Evolutionary conservation across 495 filamentous ascomycete species (phyloP).

Genomic region (Hypoxylon subgilvum): DNA sequence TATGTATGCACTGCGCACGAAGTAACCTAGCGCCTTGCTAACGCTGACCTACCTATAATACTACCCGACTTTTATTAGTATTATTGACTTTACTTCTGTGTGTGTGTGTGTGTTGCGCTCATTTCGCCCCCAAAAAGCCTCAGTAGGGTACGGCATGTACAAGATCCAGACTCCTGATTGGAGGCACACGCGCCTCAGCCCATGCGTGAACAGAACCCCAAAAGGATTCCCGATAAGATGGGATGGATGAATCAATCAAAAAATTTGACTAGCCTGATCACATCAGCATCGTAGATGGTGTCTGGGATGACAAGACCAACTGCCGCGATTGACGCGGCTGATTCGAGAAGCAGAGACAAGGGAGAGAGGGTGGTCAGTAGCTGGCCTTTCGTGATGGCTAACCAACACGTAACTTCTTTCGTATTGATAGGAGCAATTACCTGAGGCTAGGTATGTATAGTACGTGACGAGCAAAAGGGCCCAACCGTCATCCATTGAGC

Average conservation of each 20-base stretch:
- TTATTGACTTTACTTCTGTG: too few relatives aligned
- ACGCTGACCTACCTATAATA: constrained; percentile 8
- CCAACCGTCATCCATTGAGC: constrained; percentile 10
- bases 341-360: constrained; percentile 8
- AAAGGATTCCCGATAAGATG: constrained; percentile 23
- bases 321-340: constrained; percentile 33
- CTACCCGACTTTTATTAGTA: too few relatives aligned
- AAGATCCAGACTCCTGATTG: constrained; percentile 23
- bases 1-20: constrained; percentile 31
- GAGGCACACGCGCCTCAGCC: constrained; percentile 14
- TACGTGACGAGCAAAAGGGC: constrained; percentile 5
- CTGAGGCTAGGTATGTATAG: too few relatives aligned
- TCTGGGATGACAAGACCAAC: constrained; percentile 19
- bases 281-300: constrained; percentile 33
- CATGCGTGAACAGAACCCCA: constrained; percentile 8
- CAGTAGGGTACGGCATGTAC: constrained; percentile 9
- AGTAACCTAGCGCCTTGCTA: constrained; percentile 14
- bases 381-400: constrained; percentile 1
- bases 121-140: constrained; percentile 22
- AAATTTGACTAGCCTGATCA: constrained; percentile 24
- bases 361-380: constrained; percentile 5
- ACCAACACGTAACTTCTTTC: too few relatives aligned
- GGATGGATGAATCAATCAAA: constrained; percentile 9
- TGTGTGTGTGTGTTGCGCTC: neutral
- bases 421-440: neutral